Evolutionary conservation across 2,329 filamentous ascomycete species (phyloP).

Genomic region (Volutella citrinella): DNA sequence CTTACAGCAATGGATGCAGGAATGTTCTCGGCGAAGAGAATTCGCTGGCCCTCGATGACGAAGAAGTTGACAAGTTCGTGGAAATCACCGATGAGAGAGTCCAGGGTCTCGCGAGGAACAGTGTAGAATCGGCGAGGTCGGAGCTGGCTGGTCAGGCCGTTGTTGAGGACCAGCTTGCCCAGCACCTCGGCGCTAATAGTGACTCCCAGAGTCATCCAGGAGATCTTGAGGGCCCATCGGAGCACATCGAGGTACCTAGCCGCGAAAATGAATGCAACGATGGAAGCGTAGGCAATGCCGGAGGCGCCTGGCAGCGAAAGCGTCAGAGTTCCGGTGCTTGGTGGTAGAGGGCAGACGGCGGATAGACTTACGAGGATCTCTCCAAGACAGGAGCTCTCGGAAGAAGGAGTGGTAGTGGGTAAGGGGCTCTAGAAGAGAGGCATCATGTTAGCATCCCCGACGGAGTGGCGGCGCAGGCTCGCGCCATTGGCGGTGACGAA

Average conservation of each 20-base stretch:
- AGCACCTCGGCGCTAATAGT: constrained; percentile 59
- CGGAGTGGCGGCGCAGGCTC: too few relatives aligned
- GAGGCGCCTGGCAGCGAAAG: constrained; percentile 64
- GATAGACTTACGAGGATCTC: constrained; percentile 63
- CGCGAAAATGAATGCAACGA: constrained; percentile 59
- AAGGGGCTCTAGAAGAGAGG: too few relatives aligned
- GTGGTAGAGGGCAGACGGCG: too few relatives aligned
- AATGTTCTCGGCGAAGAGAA: constrained; percentile 67
- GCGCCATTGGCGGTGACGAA: constrained; percentile 58
- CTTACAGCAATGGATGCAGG: constrained; percentile 57
- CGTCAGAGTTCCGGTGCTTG: too few relatives aligned
- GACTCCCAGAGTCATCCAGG: constrained; percentile 59
- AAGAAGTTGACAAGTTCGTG: constrained; percentile 72
- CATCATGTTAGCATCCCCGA: too few relatives aligned
- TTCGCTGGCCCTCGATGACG: constrained; percentile 66
- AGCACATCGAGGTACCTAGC: constrained; percentile 64
- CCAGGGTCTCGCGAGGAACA: constrained; percentile 59
- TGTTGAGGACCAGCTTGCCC: constrained; percentile 60
- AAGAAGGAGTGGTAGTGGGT: constrained; percentile 73
- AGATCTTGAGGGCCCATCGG: constrained; percentile 63
- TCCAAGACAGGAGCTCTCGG: constrained; percentile 66
- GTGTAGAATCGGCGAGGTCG: constrained; percentile 68
- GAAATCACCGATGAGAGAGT: constrained; percentile 59
- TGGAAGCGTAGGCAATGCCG: constrained; percentile 59
- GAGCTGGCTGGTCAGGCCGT: constrained; percentile 62